Evolutionary conservation across 306 rosid genomes (phyloP), one percentile per base, ranked within the genome.

Genomic region (Dryas alaskensis): DNA sequence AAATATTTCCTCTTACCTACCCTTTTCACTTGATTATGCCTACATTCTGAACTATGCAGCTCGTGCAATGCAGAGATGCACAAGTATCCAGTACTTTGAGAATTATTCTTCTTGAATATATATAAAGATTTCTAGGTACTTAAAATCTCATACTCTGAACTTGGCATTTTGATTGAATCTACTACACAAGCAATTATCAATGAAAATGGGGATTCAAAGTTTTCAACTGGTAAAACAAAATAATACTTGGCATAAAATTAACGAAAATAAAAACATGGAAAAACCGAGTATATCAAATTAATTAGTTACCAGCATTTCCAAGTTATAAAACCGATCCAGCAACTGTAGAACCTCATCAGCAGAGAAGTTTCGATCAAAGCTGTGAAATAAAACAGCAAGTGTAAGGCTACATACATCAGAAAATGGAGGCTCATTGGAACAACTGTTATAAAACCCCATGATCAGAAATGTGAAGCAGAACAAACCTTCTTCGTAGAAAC

Each of bases 281-380:
- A 69, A 66, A 5, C 72, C 10, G 48, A 59, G 9, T 1, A 6
- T 42, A 17, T 50, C 5, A 39, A 72, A 49, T 11, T 66, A 17
- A 65, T 69, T 11, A 51, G 76, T 61, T 88, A 95, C 99, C 98
- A 95, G 87, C 93, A 90, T 86, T 77, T 95, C 98, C 78, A 95
- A 19, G 86, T 92, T 92, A 88, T 92, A 95, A 92, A 95, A 92
- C 10, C 97, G 95, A 85, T 92, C 97, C 77, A 95, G 79, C 90
- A 95, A 77, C 76, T 92, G 97, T 17, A 95, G 89, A 73, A 92
- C 92, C 86, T 95, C 99, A 25, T 92, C 99, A 0, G 99, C 75
- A 64, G 99, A 84, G 85, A 95, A 95, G 63, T 80, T 81, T 62
- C 96, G 77, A 77, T 82, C 96, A 76, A 93, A 93, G 79, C 98